These are phyloP conservation scores for Yamadazyma dushanensis DNA, from an alignment of 1,139 yeast species.

Conservation along the genomic window DNA sequence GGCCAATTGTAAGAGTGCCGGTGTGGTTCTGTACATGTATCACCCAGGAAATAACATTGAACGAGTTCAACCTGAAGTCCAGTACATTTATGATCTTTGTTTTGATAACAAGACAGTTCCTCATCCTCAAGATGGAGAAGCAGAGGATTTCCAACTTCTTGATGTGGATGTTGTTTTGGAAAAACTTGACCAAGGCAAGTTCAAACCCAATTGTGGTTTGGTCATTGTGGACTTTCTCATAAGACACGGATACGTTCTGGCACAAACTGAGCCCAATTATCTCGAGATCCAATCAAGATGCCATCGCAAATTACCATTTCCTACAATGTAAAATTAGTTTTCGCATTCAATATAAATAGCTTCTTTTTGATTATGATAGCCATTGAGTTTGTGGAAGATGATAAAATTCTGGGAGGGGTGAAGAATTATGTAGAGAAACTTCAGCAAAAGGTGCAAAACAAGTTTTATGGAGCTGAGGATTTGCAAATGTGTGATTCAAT, in stretches of 20 bases:
- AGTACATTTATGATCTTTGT: slow-evolving; percentile 70
- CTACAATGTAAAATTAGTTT: slow-evolving; percentile 38
- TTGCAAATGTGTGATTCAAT: neutral
- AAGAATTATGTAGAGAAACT: neutral
- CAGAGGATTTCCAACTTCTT: slow-evolving; percentile 68
- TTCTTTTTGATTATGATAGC: neutral
- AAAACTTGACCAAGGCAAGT: slow-evolving; percentile 53
- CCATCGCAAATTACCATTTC: slow-evolving; percentile 75
- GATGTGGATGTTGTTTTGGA: slow-evolving; percentile 53
- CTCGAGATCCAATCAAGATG: slow-evolving; percentile 55
- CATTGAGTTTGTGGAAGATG: neutral
- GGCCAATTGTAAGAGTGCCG: slow-evolving; percentile 49
- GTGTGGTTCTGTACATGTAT: slow-evolving; percentile 70
- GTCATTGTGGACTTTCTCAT: slow-evolving; percentile 80
- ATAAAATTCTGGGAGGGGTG: neutral
- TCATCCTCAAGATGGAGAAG: slow-evolving; percentile 82
- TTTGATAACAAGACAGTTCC: slow-evolving; percentile 58
- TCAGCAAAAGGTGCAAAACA: neutral
- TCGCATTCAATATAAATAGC: neutral
- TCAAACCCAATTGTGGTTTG: slow-evolving; percentile 87
- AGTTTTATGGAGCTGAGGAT: neutral
- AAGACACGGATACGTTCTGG: slow-evolving; percentile 70
- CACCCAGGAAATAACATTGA: slow-evolving; percentile 40
- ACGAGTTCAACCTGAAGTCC: slow-evolving; percentile 85
- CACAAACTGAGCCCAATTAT: slow-evolving; percentile 64